Evolutionary conservation across 805 yeast genomes (phyloP).

Genomic region (Kodamaea sagamina): DNA sequence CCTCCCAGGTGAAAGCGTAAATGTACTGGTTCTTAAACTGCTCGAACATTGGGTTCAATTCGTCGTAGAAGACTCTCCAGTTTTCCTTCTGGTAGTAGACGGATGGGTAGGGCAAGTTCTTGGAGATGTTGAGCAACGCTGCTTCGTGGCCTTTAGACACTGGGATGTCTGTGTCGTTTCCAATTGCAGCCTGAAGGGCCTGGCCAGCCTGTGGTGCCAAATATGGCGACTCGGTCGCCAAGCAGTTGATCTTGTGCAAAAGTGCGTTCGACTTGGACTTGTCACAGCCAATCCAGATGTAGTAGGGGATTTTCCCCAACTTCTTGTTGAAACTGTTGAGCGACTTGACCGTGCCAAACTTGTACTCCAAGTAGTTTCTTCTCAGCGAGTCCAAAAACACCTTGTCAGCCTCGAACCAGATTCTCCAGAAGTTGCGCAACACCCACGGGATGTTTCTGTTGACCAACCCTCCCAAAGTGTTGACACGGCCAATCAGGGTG

Average conservation of each 20-base stretch:
- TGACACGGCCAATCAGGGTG: slow-evolving; percentile 64
- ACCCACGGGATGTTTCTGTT: slow-evolving; percentile 77
- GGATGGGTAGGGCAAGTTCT: slow-evolving; percentile 76
- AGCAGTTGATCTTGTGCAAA: slow-evolving; percentile 67
- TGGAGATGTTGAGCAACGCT: slow-evolving; percentile 59
- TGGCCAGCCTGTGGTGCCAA: slow-evolving; percentile 53
- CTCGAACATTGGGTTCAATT: slow-evolving; percentile 61
- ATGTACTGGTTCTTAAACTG: slow-evolving; percentile 80
- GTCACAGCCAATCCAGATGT: slow-evolving; percentile 74
- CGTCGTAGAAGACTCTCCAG: slow-evolving; percentile 82
- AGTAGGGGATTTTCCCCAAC: slow-evolving; percentile 77
- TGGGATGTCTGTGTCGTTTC: slow-evolving; percentile 33
- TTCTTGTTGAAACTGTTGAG: slow-evolving; percentile 63
- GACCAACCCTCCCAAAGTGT: slow-evolving; percentile 73
- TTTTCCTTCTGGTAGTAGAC: slow-evolving; percentile 74
- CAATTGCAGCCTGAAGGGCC: too few species aligned
- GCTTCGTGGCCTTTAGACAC: slow-evolving; percentile 77
- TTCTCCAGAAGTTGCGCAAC: slow-evolving; percentile 77
- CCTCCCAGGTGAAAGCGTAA: slow-evolving; percentile 91
- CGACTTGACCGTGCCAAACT: slow-evolving; percentile 78
- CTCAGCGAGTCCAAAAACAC: slow-evolving; percentile 79
- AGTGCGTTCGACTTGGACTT: slow-evolving; percentile 36
- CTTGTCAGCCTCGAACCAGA: slow-evolving; percentile 85
- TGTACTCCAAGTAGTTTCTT: slow-evolving; percentile 80
- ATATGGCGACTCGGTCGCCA: slow-evolving; percentile 82